phyloP scores from a whole-genome alignment of 2,329 filamentous ascomycete species.

The Scytalidium sp. region DNA sequence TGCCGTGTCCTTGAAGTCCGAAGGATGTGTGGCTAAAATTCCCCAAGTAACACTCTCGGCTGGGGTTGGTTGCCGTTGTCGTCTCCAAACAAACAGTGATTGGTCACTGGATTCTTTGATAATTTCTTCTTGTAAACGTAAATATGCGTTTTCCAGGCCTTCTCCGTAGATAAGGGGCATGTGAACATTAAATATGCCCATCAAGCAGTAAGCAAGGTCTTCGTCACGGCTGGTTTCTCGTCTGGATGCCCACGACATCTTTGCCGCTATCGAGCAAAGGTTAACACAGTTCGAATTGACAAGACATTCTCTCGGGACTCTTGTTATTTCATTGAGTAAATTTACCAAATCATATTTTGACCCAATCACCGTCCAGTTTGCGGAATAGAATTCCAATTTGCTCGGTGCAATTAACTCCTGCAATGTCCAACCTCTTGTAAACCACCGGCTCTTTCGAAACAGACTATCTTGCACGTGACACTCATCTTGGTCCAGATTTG shows the following conservation, averaged over 20 bases:
- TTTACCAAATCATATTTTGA: constrained; percentile 6
- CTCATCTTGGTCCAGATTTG: not conserved
- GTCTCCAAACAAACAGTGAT: too few species aligned
- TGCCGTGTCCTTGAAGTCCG: too few species aligned
- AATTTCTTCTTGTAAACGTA: constrained; percentile 32
- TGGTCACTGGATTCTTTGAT: constrained; percentile 23
- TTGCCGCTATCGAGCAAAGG: constrained; percentile 27
- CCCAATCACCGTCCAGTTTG: constrained; percentile 8
- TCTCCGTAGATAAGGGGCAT: constrained; percentile 41
- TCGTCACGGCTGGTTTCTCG: constrained; percentile 32
- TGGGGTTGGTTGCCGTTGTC: too few species aligned
- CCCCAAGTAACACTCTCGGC: too few species aligned
- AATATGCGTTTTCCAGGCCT: constrained; percentile 22
- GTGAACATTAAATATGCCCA: constrained; percentile 40
- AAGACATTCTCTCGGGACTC: constrained; percentile 5
- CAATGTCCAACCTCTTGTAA: constrained; percentile 14
- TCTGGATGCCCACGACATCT: constrained; percentile 38
- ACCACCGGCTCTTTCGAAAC: constrained; percentile 6
- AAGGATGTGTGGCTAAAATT: too few species aligned
- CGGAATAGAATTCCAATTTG: constrained; percentile 10
- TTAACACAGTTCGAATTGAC: constrained; percentile 23
- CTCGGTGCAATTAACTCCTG: too few species aligned
- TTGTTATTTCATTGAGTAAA: constrained; percentile 9
- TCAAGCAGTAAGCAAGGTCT: constrained; percentile 39
- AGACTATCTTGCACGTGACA: not conserved